Conservation (phyloP, 2,329 filamentous ascomycete species). For the Lasiodiplodia citricola region DNA sequence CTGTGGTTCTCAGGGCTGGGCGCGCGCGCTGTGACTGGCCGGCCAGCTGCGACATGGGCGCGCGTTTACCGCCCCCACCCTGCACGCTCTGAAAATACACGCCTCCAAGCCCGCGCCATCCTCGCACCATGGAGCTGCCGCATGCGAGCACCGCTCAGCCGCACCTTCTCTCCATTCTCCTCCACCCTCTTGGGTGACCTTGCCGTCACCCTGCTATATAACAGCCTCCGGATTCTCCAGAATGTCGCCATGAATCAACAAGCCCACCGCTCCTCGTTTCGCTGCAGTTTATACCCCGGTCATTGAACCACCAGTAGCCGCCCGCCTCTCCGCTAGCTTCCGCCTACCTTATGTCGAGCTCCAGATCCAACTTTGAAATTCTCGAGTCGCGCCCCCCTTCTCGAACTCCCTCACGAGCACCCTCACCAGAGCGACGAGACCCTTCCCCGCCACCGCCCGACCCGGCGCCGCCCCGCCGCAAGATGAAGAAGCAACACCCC, state of each 20-base stretch:
- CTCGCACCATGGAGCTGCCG: slow-evolving; percentile 27
- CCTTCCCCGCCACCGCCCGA: slow-evolving; percentile 25
- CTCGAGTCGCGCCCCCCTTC: slow-evolving; percentile 35
- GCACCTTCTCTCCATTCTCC: slow-evolving; percentile 20
- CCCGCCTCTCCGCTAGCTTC: slow-evolving; percentile 14
- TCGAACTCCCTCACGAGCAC: slow-evolving; percentile 33
- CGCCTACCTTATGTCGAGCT: slow-evolving; percentile 6
- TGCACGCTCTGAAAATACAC: slow-evolving; percentile 24
- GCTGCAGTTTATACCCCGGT: background rate
- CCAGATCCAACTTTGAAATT: slow-evolving; percentile 17
- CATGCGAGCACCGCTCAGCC: slow-evolving; percentile 22
- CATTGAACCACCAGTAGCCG: slow-evolving; percentile 23
- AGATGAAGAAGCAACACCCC: slow-evolving; percentile 47
- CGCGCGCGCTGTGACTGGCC: slow-evolving; percentile 1
- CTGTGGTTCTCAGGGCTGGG: background rate
- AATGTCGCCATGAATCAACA: slow-evolving; percentile 13
- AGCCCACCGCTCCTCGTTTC: background rate
- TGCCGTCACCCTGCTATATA: slow-evolving; percentile 18
- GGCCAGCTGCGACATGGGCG: slow-evolving; percentile 4
- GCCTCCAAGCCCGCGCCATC: slow-evolving; percentile 24
- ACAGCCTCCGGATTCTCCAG: background rate
- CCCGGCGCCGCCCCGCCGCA: slow-evolving; percentile 33
- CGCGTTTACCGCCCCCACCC: slow-evolving; percentile 27
- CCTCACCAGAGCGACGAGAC: slow-evolving; percentile 27
- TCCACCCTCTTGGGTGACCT: background rate